Percentiles rank a stretch among this genome's conserved stretches.
Conservation (phyloP, 2,329 filamentous ascomycete genomes). For the Coniochaeta prunicola region DNA sequence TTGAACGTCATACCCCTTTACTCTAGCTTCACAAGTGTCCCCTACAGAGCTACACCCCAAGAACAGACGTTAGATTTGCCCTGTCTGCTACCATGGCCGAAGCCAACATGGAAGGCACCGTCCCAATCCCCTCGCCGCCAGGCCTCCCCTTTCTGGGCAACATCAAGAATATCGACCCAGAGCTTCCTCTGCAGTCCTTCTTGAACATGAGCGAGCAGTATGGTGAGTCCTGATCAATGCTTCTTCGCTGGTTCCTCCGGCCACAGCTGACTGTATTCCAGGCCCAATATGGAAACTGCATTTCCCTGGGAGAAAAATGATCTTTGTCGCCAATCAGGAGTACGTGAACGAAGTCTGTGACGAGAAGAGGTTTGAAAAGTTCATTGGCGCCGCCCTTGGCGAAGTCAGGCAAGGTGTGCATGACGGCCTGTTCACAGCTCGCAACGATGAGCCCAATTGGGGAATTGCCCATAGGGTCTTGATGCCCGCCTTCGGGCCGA, state of each 20-base stretch:
- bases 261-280: conserved; percentile 15
- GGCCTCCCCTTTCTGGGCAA: conserved; percentile 62
- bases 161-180: conserved; percentile 52
- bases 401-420: conserved; percentile 53
- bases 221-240: conserved; percentile 36
- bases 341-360: conserved; percentile 58
- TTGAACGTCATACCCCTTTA: too few relatives aligned
- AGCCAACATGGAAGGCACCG: not conserved
- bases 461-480: conserved; percentile 58
- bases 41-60: too few relatives aligned
- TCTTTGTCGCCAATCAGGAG: conserved; percentile 25
- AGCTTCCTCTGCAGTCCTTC: conserved; percentile 49
- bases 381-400: conserved; percentile 39
- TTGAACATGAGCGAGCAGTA: conserved; percentile 55
- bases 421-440: conserved; percentile 60
- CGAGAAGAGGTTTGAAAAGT: conserved; percentile 59
- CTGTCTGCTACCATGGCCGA: not conserved
- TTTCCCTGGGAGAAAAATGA: conserved; percentile 32
- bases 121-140: conserved; percentile 54
- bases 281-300: conserved; percentile 54
- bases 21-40: too few relatives aligned
- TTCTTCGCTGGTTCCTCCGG: not conserved
- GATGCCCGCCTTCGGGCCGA: conserved; percentile 62
- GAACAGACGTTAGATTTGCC: not conserved
- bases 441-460: conserved; percentile 51